These are phyloP conservation scores for Fagus sylvatica DNA, from an alignment of 306 rosid genomes.

Conservation along the genomic window DNA sequence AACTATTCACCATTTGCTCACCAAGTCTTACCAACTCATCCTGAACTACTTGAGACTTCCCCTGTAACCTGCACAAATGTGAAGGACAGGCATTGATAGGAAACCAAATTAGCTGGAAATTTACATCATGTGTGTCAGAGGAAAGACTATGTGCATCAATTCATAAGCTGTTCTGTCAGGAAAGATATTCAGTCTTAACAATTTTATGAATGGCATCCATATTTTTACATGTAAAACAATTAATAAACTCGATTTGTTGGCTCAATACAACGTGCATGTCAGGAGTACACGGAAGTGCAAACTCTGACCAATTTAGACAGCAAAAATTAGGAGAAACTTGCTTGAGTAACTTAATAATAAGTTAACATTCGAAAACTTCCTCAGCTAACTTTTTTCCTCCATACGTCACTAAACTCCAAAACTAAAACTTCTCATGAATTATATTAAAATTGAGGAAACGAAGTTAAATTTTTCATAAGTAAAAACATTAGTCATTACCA, in stretches of 20 bases:
- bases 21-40: constrained; percentile 97
- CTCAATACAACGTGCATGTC: background rate
- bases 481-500: background rate
- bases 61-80: constrained; percentile 73
- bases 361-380: background rate
- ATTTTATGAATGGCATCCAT: background rate
- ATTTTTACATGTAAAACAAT: background rate
- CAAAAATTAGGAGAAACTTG: constrained; percentile 7
- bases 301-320: constrained; percentile 6
- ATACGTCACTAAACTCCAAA: background rate
- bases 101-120: background rate
- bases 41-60: constrained; percentile 90
- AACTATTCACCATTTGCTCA: constrained; percentile 79
- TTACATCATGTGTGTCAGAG: background rate
- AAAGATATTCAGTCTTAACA: background rate
- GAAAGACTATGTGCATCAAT: background rate
- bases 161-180: background rate
- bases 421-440: background rate
- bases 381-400: background rate
- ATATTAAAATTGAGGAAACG: background rate
- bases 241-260: background rate
- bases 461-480: background rate
- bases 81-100: constrained; percentile 5
- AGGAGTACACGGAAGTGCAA: constrained; percentile 5
- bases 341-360: background rate